Evolutionary conservation across 768 basidiomycete genomes (phyloP), one percentile per base, ranked within the genome.

Genomic region (Lactarius sanguifluus): DNA sequence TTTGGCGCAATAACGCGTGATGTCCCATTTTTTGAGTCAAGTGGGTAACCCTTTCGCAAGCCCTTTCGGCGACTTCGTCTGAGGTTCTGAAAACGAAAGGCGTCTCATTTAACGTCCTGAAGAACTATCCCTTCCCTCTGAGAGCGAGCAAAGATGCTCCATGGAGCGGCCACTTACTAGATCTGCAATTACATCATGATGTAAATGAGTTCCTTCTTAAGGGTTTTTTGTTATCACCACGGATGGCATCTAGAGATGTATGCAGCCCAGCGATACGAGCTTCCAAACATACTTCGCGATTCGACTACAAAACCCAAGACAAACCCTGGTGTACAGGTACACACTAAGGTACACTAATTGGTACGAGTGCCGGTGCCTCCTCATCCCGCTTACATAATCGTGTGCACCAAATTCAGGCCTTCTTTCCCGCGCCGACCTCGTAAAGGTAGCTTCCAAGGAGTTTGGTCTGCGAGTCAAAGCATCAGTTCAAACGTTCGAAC

Each of bases 391-490:
- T 7, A 34, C 30, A 57, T 18, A 30, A 2, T 40, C 18, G 36
- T 32, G 23, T 57, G 50, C 16, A 36, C 25, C 34, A 32, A 7
- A 12, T 23, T 64, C 57, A 52, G 12, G 58, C 62, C 34, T 60
- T 56, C 20, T 58, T 59, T 23, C 52, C 41, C n/a, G 58, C 43
- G 28, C 20, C 34, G 2, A 60, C 66, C 58, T 67, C 58, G 54
- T 56, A 61, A 40, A 41, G 67, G 30, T 57, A 63, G 52, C 66
- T 67, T 60, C 66, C 66, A 32, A 67, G 66, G 36, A 70, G 64
- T 58, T 60, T 64, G 40, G 65, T 56, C 57, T 62, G 54, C 2
- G 40, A 20, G 41, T 13, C 32, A 60, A 63, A 16, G 32, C 20
- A 13, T 64, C 43, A 60, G 13, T 4, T 36, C 32, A 8, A 8